phyloP scores from a whole-genome alignment of 306 rosid species.

The Gastrolobium villosum region DNA sequence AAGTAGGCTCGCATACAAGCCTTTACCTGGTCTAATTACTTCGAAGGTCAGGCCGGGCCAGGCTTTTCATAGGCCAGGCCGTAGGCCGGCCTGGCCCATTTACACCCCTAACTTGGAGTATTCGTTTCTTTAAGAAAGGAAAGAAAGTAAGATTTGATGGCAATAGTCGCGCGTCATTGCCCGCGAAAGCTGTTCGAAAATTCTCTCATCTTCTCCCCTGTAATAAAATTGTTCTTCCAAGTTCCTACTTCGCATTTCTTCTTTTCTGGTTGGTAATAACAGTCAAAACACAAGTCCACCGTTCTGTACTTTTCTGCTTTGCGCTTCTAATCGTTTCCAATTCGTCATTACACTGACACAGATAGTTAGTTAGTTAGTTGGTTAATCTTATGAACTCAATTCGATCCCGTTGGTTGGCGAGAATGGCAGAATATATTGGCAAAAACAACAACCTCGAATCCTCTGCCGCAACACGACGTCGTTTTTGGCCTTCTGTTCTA shows the following conservation, averaged over 20 bases:
- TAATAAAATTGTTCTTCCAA: background rate
- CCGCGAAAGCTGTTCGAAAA: constrained; percentile 33
- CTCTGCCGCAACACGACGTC: constrained; percentile 40
- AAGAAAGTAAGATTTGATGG: too few species aligned
- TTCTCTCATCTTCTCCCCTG: background rate
- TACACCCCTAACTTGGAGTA: too few species aligned
- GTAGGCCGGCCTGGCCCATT: too few species aligned
- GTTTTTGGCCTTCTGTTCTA: constrained; percentile 84
- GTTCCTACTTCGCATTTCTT: background rate
- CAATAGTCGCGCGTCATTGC: constrained; percentile 39
- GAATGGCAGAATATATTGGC: constrained; percentile 75
- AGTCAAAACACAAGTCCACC: background rate
- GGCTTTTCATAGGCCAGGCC: too few species aligned
- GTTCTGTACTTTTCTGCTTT: background rate
- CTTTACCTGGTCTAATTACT: too few species aligned
- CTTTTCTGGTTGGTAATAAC: background rate
- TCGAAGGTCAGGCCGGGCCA: too few species aligned
- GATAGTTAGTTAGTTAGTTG: background rate
- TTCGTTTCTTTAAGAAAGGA: too few species aligned
- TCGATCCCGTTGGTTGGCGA: constrained; percentile 56
- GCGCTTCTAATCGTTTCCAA: background rate
- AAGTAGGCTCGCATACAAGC: too few species aligned
- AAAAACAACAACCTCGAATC: constrained; percentile 56
- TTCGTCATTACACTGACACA: background rate
- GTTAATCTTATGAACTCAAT: constrained; percentile 55